Conservation (phyloP, 129 eudicot species). For the Kitagawia praeruptora region DNA sequence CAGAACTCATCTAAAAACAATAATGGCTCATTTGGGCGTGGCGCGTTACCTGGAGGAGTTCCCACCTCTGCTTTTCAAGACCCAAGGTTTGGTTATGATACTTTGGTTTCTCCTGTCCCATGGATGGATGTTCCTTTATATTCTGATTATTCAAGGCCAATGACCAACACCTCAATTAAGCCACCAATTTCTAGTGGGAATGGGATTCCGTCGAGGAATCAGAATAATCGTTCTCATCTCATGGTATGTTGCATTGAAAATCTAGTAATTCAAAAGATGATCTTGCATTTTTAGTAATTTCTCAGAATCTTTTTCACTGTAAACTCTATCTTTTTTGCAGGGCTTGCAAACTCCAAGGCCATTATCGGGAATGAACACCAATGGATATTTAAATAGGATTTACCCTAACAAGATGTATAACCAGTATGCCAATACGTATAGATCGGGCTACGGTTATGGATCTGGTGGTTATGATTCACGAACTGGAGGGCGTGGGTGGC, state of each 20-base stretch:
- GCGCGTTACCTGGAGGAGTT: conserved; percentile 20
- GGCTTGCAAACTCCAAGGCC: conserved; percentile 50
- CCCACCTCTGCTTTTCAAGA: conserved; percentile 41
- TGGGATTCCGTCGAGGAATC: conserved; percentile 42
- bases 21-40: conserved; percentile 45
- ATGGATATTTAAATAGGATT: conserved; percentile 46
- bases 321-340: neutral
- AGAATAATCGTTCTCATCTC: conserved; percentile 44
- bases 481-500: conserved; percentile 46
- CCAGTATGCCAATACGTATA: conserved; percentile 41
- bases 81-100: conserved; percentile 48
- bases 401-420: conserved; percentile 43
- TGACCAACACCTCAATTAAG: conserved; percentile 19
- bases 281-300: neutral
- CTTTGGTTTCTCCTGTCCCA: conserved; percentile 49
- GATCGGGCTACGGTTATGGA: conserved; percentile 49
- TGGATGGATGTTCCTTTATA: conserved; percentile 43
- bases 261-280: neutral
- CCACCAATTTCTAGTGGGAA: conserved; percentile 26
- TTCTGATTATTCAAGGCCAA: conserved; percentile 38
- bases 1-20: conserved; percentile 35
- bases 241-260: conserved; percentile 29
- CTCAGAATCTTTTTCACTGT: neutral
- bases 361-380: conserved; percentile 29
- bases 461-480: conserved; percentile 50